These are phyloP conservation scores for Chrysanthemum makinoi DNA, from an alignment of 129 eudicot species.

Conservation along the genomic window DNA sequence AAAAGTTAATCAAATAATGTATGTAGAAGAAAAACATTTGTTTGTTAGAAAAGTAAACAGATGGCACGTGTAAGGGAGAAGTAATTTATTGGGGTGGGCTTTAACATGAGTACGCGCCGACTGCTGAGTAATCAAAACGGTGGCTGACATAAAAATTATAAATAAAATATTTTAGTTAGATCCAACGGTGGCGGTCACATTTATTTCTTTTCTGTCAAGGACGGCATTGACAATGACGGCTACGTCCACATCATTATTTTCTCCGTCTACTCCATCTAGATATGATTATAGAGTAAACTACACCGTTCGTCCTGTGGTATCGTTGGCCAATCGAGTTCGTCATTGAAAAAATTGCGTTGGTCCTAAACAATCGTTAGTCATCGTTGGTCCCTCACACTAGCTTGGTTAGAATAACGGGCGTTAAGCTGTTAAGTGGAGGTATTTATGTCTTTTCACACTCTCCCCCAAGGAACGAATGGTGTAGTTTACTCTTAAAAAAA, in stretches of 20 bases:
- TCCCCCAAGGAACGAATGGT: too few relatives aligned
- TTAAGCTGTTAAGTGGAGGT: too few relatives aligned
- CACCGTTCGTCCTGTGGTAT: too few relatives aligned
- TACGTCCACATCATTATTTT: conserved; percentile 25
- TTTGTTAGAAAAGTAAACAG: conserved; percentile 5
- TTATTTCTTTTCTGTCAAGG: conserved; percentile 24
- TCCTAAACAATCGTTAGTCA: too few relatives aligned
- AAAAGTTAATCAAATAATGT: neutral
- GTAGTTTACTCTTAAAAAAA: too few relatives aligned
- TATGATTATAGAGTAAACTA: too few relatives aligned
- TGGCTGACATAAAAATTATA: neutral
- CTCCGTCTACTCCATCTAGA: conserved; percentile 20
- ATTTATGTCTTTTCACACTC: too few relatives aligned
- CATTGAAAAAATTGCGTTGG: too few relatives aligned
- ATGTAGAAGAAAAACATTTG: neutral
- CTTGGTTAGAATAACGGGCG: too few relatives aligned
- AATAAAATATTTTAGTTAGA: neutral
- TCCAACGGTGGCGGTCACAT: conserved; percentile 34
- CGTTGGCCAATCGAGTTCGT: too few relatives aligned
- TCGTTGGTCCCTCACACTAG: too few relatives aligned
- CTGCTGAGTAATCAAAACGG: conserved; percentile 19
- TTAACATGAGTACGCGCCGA: conserved; percentile 25
- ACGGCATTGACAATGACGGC: conserved; percentile 32
- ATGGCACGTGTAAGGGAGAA: conserved; percentile 20
- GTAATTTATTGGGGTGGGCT: neutral